Conservation (phyloP, 495 filamentous ascomycete species). For the Hypoxylon perforatum region DNA sequence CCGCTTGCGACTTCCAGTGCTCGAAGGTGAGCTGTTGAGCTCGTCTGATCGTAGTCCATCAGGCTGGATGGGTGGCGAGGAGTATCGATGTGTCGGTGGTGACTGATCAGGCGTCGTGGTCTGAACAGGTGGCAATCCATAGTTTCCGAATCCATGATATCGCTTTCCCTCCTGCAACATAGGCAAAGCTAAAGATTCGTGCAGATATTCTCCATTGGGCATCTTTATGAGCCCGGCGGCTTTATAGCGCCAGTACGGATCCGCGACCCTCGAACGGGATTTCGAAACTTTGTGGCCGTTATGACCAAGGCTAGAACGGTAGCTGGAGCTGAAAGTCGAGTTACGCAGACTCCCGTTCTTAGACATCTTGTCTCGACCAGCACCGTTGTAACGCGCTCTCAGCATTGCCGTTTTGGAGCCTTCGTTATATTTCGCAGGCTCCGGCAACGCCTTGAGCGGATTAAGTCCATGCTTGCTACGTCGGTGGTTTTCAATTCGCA, state of each 20-base stretch:
- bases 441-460: conserved; percentile 38
- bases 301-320: conserved; percentile 45
- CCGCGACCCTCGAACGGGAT: conserved; percentile 33
- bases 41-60: not conserved
- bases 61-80: conserved; percentile 5
- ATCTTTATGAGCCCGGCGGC: conserved; percentile 54
- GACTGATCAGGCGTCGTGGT: conserved; percentile 29
- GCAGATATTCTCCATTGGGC: conserved; percentile 56
- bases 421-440: conserved; percentile 28
- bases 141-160: conserved; percentile 40
- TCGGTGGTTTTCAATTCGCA: conserved; percentile 39
- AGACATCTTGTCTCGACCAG: conserved; percentile 35
- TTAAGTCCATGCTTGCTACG: conserved; percentile 38
- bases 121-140: conserved; percentile 36
- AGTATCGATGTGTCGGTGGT: conserved; percentile 12
- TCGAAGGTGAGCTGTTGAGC: conserved; percentile 24
- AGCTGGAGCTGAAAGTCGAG: conserved; percentile 47
- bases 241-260: conserved; percentile 56
- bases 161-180: conserved; percentile 44
- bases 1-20: conserved; percentile 33
- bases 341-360: conserved; percentile 42
- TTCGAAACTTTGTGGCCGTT: conserved; percentile 40
- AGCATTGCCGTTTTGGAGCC: conserved; percentile 45
- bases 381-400: conserved; percentile 27
- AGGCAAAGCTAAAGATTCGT: conserved; percentile 52